Evolutionary conservation across 495 filamentous ascomycete species (phyloP), one percentile per base, ranked within the genome.

Genomic region (Pseudevernia furfuracea): DNA sequence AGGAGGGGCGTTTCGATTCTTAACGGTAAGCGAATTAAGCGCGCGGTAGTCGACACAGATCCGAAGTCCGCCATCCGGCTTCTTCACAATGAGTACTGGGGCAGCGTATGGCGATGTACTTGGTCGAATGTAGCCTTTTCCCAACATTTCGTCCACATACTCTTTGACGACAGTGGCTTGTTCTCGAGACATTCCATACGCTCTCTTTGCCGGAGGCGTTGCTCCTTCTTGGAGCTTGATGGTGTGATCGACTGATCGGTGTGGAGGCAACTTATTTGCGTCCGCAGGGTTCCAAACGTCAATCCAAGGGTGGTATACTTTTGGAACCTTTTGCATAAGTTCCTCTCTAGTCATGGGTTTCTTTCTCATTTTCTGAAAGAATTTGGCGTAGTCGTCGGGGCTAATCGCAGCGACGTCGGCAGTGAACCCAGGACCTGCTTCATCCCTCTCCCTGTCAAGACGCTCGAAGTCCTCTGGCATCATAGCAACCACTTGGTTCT

Each of bases 51-150:
- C 15, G 39, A 41, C 39, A 17, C 15, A 41, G 3, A 41, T 2
- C 2, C 39, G 39, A 7, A 41, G 39, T 3, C 39, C 39, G 2
- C 39, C 39, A 17, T 41, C 15, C 39, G n/a, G n/a, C n/a, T n/a
- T n/a, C n/a, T n/a, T n/a, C n/a, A n/a, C n/a, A n/a, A n/a, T n/a
- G n/a, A n/a, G n/a, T n/a, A n/a, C n/a, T n/a, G n/a, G n/a, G n/a
- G n/a, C n/a, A n/a, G n/a, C n/a, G n/a, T n/a, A n/a, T n/a, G n/a
- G n/a, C n/a, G n/a, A n/a, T n/a, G n/a, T n/a, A n/a, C n/a, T 36
- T 76, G 75, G 46, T 77, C 68, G 52, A 74, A 76, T 25, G 62
- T 3, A 1, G 6, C 39, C 39, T 17, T 41, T 55, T 25, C 15
- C 49, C 3, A 55, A 25, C 11, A 23, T 55, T 2, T 55, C 30